phyloP scores from a whole-genome alignment of 192 early-diverging fungal species.

The Coemansia sp. region DNA sequence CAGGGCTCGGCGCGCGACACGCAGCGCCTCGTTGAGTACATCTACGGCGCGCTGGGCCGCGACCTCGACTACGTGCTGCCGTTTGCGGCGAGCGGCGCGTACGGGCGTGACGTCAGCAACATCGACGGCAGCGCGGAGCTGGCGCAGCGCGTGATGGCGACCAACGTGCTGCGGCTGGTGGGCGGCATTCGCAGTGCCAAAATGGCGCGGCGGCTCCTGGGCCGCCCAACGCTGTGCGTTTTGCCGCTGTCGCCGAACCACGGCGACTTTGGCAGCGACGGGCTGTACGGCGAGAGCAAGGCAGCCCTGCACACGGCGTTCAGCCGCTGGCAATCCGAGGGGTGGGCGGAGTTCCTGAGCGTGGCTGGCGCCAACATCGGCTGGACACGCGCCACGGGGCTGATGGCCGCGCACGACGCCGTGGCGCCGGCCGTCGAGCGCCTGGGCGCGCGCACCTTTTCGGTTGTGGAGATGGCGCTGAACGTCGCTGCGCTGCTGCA shows the following conservation, averaged over 20 bases:
- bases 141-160: slow-evolving; percentile 88
- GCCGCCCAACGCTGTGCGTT: slow-evolving; percentile 80
- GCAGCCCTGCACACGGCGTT: slow-evolving; percentile 87
- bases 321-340: slow-evolving; percentile 85
- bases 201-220: slow-evolving; percentile 60
- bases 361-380: slow-evolving; percentile 92
- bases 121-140: slow-evolving; percentile 83
- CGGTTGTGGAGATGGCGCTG: slow-evolving; percentile 88
- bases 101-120: slow-evolving; percentile 75
- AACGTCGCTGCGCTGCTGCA: slow-evolving; percentile 88
- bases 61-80: slow-evolving; percentile 92
- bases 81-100: slow-evolving; percentile 86
- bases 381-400: slow-evolving; percentile 94
- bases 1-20: slow-evolving; percentile 81
- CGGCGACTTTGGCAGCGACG: slow-evolving; percentile 88
- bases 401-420: slow-evolving; percentile 89
- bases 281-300: slow-evolving; percentile 92
- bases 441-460: slow-evolving; percentile 86
- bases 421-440: slow-evolving; percentile 70
- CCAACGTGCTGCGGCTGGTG: slow-evolving; percentile 83
- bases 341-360: slow-evolving; percentile 76
- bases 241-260: slow-evolving; percentile 95
- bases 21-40: slow-evolving; percentile 67
- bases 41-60: slow-evolving; percentile 74
- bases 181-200: slow-evolving; percentile 82